Base-by-base conservation (phyloP, 2,329 filamentous ascomycete genomes). In the Aspergillus neotritici region DNA sequence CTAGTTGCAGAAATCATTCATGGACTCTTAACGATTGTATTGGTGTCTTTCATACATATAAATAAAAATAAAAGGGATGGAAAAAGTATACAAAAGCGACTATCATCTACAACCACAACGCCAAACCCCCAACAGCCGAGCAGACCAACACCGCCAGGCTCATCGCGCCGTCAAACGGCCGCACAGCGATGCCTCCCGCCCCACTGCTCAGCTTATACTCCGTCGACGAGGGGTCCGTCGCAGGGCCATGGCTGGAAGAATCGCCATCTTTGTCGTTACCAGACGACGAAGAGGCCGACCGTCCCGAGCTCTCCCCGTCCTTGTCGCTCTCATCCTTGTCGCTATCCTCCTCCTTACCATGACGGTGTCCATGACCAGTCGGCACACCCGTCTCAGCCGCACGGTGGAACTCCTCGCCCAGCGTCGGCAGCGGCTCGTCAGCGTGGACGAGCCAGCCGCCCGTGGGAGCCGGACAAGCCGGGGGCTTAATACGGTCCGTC, bases 371-470 rank as follows among this genome's bases (percentile, higher is more conserved):
- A 21, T 21, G 17, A 21, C 17, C 17, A 21, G 17, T 21, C 21
- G 21, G 7, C 7, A 25, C 2, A 25, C 6, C 7, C 21, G 37
- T 21, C 11, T 48, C 31, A 14, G 33, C 5, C 10, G 43, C 30
- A 10, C 13, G 34, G 15, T 47, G 38, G 47, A 56, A 54, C 4
- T 68, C 72, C 54, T 81, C 73, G 11, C 83, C 86, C 6, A 93
- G 54, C 2, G 78, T 82, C 0, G 89, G 88, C 16, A 94, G 73
- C 10, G 76, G 65, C 3, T 83, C 80, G 50, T 82, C 79, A 12
- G 85, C 83, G 54, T 87, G 70, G 3, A 94, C 79, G 14, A 80
- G 72, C 88, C 88, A 95, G 28, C 79, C 78, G 17, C 76, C 58
- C 0, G 86, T 91, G 21, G 79, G 83, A 1, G 75, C 69, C 6